These are phyloP conservation scores for Penicillium egyptiacum DNA, from an alignment of 495 filamentous ascomycete species.

Conservation along the genomic window DNA sequence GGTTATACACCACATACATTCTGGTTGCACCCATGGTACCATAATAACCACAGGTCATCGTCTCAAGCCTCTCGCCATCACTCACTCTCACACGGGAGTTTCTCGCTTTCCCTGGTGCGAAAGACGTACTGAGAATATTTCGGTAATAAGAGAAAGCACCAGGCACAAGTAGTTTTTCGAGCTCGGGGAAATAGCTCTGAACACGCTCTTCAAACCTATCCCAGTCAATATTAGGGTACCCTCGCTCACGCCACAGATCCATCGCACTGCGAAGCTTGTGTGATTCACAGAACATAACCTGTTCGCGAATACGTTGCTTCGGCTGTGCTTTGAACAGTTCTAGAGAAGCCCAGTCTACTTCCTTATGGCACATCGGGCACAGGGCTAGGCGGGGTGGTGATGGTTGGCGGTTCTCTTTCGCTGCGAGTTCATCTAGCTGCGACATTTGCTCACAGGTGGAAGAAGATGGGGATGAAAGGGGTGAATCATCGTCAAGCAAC, in stretches of 20 bases:
- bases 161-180: slow-evolving; percentile 61
- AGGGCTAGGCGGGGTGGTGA: slow-evolving; percentile 18
- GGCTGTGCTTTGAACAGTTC: slow-evolving; percentile 46
- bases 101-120: slow-evolving; percentile 61
- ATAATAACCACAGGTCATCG: slow-evolving; percentile 77
- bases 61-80: slow-evolving; percentile 37
- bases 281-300: slow-evolving; percentile 66
- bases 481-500: slow-evolving; percentile 13
- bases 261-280: slow-evolving; percentile 63
- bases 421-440: not conserved
- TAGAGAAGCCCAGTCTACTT: slow-evolving; percentile 55
- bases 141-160: slow-evolving; percentile 60
- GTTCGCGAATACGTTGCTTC: slow-evolving; percentile 59
- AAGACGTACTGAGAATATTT: slow-evolving; percentile 54
- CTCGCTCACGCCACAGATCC: slow-evolving; percentile 58
- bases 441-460: slow-evolving; percentile 1
- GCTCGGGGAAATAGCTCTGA: slow-evolving; percentile 47
- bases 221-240: slow-evolving; percentile 85
- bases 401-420: slow-evolving; percentile 4
- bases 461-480: slow-evolving; percentile 16
- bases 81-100: slow-evolving; percentile 53
- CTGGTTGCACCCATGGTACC: slow-evolving; percentile 71
- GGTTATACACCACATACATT: slow-evolving; percentile 46
- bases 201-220: slow-evolving; percentile 62
- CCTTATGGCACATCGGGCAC: slow-evolving; percentile 70